These are phyloP conservation scores for Suhomyces maxii DNA, from an alignment of 1,139 yeast species.

Conservation along the genomic window DNA sequence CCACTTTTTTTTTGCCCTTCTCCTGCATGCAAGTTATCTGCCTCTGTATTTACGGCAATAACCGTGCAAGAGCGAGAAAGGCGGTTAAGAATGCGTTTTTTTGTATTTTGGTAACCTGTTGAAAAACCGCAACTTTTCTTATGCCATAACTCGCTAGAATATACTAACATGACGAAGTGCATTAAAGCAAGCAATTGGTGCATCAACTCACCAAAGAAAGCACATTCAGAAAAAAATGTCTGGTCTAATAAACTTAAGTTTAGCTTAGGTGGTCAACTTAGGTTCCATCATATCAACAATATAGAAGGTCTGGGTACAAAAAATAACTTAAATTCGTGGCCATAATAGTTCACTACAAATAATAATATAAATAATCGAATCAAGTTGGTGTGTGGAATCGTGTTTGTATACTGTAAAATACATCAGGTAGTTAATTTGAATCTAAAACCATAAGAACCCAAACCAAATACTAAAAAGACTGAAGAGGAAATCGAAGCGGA, in stretches of 20 bases:
- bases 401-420: constrained; percentile 11
- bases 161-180: too few species aligned
- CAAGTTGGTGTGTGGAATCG: constrained; percentile 1
- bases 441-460: not conserved
- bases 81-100: not conserved
- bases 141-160: not conserved
- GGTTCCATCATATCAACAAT: too few species aligned
- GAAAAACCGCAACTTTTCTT: not conserved
- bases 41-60: not conserved
- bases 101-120: not conserved
- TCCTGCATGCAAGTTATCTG: not conserved
- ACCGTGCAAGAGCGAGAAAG: not conserved
- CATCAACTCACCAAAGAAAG: too few species aligned
- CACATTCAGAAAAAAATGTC: too few species aligned
- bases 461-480: too few species aligned
- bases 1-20: not conserved
- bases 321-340: not conserved
- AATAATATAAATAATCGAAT: constrained; percentile 9
- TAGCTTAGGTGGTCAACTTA: too few species aligned
- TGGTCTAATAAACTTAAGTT: too few species aligned
- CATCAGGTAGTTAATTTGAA: constrained; percentile 2
- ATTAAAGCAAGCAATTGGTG: too few species aligned
- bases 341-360: constrained; percentile 6
- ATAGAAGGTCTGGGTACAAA: too few species aligned
- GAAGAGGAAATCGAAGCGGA: too few species aligned